phyloP scores from a whole-genome alignment of 2,329 filamentous ascomycete species.

The Zalaria obscura region DNA sequence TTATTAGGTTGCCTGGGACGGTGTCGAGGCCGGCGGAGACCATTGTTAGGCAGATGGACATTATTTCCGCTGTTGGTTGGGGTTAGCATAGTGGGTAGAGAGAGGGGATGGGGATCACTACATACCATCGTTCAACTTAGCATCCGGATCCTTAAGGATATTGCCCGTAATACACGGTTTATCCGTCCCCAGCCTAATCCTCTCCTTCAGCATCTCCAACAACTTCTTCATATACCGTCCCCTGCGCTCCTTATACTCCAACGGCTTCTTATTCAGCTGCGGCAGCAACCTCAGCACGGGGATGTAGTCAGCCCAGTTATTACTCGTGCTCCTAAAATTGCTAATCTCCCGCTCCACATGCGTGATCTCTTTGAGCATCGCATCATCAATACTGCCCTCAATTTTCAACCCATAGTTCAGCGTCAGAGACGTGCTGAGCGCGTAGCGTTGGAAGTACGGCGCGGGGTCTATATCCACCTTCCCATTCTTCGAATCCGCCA shows the following conservation, averaged over 20 bases:
- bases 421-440: constrained; percentile 62
- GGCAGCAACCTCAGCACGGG: constrained; percentile 54
- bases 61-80: constrained; percentile 47
- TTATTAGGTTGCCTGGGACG: constrained; percentile 64
- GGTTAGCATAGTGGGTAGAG: constrained; percentile 20
- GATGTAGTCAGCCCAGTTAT: constrained; percentile 74
- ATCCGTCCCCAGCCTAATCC: constrained; percentile 48
- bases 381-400: constrained; percentile 52
- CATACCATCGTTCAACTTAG: constrained; percentile 51
- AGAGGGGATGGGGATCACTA: constrained; percentile 26
- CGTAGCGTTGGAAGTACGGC: constrained; percentile 60
- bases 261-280: constrained; percentile 46
- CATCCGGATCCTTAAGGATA: constrained; percentile 55
- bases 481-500: constrained; percentile 49
- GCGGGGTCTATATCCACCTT: constrained; percentile 53
- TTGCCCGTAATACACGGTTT: constrained; percentile 56
- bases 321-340: constrained; percentile 64
- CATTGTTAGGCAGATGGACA: constrained; percentile 71
- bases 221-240: constrained; percentile 51
- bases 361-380: constrained; percentile 58
- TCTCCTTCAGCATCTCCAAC: constrained; percentile 45
- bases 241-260: constrained; percentile 51
- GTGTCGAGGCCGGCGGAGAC: constrained; percentile 72
- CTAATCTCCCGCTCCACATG: constrained; percentile 62
- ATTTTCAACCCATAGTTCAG: constrained; percentile 71